Percentiles rank a stretch among this genome's conserved stretches.
Evolutionary conservation across 176 grass and related monocot species (phyloP).

Genomic region (Bonia amplexicaulis): DNA sequence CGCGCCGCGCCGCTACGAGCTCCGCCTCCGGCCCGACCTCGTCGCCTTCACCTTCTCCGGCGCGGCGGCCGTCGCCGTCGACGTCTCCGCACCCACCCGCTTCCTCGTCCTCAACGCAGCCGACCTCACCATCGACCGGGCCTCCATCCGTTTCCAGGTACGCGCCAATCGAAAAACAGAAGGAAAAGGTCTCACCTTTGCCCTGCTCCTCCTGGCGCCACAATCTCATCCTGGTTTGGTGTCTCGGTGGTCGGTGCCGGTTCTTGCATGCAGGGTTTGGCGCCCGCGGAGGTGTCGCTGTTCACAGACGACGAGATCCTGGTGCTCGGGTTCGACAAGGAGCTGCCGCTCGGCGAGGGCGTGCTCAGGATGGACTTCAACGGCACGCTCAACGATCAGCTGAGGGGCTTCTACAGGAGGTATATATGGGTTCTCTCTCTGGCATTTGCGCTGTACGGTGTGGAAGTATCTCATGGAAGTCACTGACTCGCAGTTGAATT

Average conservation of each 20-base stretch:
- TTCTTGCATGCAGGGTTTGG: conserved; percentile 21
- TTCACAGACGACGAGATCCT: conserved; percentile 60
- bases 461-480: neutral
- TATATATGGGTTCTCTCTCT: neutral
- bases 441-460: neutral
- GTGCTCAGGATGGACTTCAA: conserved; percentile 55
- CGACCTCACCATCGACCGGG: conserved; percentile 42
- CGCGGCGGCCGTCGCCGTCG: conserved; percentile 33
- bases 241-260: neutral
- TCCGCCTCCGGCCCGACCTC: conserved; percentile 56
- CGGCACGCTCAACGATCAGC: conserved; percentile 61
- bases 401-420: conserved; percentile 87
- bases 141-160: conserved; percentile 46
- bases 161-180: neutral
- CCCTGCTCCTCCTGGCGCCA: neutral
- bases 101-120: conserved; percentile 80
- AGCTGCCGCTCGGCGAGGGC: conserved; percentile 46
- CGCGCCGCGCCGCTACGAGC: conserved; percentile 47
- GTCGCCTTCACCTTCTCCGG: conserved; percentile 54
- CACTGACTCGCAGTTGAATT: neutral
- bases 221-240: neutral
- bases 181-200: neutral
- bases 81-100: conserved; percentile 40
- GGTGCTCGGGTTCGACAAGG: conserved; percentile 46
- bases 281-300: conserved; percentile 27